A percentile compares a stretch with the other conserved stretches of the same genome.
Conservation (phyloP, 2,329 filamentous ascomycete genomes). For the Neonectria faginata region DNA sequence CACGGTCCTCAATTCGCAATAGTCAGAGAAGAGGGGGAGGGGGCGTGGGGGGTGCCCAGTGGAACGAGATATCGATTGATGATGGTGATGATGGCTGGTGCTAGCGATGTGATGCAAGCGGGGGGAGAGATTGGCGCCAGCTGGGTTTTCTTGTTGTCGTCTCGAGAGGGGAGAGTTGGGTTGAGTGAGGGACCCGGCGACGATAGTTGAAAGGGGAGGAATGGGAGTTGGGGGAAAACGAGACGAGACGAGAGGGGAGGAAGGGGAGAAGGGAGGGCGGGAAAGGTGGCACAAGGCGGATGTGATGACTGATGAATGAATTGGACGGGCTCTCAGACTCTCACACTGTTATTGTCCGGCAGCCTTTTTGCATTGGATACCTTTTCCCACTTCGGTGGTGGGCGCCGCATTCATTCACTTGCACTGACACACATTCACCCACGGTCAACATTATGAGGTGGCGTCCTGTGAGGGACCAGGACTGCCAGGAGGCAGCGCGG, state of each 20-base stretch:
- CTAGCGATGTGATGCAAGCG: constrained; percentile 22
- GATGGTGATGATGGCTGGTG: constrained; percentile 31
- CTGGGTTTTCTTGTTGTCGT: constrained; percentile 15
- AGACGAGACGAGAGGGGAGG: not conserved
- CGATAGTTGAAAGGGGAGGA: not conserved
- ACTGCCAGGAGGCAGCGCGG: constrained; percentile 10
- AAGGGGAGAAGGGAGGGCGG: not conserved
- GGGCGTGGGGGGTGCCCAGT: constrained; percentile 38
- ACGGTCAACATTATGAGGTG: constrained; percentile 17
- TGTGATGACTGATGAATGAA: constrained; percentile 34
- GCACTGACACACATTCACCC: not conserved
- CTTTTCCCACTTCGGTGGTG: constrained; percentile 2
- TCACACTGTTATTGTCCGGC: constrained; percentile 15
- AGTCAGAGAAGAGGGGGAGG: constrained; percentile 22
- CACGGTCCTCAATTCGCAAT: not conserved
- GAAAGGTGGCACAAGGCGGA: constrained; percentile 13
- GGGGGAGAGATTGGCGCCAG: constrained; percentile 17
- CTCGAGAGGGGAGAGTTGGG: constrained; percentile 19
- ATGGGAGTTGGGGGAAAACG: not conserved
- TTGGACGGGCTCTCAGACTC: constrained; percentile 9
- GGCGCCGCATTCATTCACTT: constrained; percentile 6
- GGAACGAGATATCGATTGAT: constrained; percentile 47
- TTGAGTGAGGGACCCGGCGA: constrained; percentile 5
- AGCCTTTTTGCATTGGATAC: constrained; percentile 6
- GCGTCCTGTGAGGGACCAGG: constrained; percentile 20